Conservation (phyloP, 1,139 yeast genomes). For the Magnusiomyces tetraspermus region DNA sequence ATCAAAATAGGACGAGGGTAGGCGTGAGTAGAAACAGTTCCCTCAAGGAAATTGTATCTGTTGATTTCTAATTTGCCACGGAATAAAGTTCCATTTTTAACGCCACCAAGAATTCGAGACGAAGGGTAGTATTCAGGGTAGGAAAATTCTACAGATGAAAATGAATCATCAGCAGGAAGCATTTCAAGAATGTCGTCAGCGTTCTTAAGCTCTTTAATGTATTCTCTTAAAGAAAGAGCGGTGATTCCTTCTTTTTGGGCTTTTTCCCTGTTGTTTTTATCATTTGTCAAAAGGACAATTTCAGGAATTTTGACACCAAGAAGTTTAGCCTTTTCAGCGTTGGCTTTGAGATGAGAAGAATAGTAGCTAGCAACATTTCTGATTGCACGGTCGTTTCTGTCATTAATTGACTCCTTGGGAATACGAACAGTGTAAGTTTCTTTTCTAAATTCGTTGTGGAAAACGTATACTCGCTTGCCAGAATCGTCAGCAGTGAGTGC, state of each 20-base stretch:
- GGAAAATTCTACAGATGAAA: slow-evolving; percentile 32
- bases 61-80: slow-evolving; percentile 79
- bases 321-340: slow-evolving; percentile 11
- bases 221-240: slow-evolving; percentile 52
- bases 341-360: slow-evolving; percentile 46
- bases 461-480: slow-evolving; percentile 78
- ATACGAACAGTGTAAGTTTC: slow-evolving; percentile 58
- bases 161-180: slow-evolving; percentile 48
- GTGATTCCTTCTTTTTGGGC: slow-evolving; percentile 48
- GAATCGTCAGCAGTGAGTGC: slow-evolving; percentile 61
- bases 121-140: slow-evolving; percentile 74
- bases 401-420: slow-evolving; percentile 69
- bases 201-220: slow-evolving; percentile 63
- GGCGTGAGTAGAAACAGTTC: slow-evolving; percentile 62
- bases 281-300: slow-evolving; percentile 67
- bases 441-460: slow-evolving; percentile 83
- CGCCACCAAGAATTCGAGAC: slow-evolving; percentile 82
- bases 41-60: slow-evolving; percentile 83
- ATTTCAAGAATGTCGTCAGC: slow-evolving; percentile 72
- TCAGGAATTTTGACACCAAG: slow-evolving; percentile 31
- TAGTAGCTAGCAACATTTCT: slow-evolving; percentile 70
- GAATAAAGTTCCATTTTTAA: slow-evolving; percentile 75
- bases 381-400: slow-evolving; percentile 86
- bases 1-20: slow-evolving; percentile 76
- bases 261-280: slow-evolving; percentile 52